Evolutionary conservation across 345 rosid species (phyloP).

Genomic region (Aquilaria sinensis): DNA sequence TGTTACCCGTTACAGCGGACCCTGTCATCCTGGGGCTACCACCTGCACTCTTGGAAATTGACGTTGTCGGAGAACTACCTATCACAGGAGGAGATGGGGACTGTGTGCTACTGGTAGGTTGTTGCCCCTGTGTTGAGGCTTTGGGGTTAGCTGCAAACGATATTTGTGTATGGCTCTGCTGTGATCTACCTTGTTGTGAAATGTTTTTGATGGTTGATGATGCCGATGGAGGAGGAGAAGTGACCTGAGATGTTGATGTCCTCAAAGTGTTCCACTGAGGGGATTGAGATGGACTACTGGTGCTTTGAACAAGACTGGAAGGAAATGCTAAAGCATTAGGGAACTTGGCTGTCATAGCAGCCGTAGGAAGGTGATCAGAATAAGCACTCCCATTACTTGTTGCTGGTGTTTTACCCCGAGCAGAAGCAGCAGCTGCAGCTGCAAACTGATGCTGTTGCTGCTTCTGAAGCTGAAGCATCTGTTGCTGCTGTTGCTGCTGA

Average conservation of each 20-base stretch:
- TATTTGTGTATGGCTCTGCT: constrained; percentile 60
- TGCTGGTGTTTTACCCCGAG: constrained; percentile 55
- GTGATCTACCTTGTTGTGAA: constrained; percentile 63
- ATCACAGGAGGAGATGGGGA: constrained; percentile 57
- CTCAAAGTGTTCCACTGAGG: constrained; percentile 79
- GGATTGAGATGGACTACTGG: constrained; percentile 54
- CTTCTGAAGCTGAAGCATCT: constrained; percentile 68
- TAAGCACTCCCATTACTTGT: constrained; percentile 58
- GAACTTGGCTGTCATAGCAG: constrained; percentile 55
- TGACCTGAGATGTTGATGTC: constrained; percentile 43
- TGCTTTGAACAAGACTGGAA: constrained; percentile 67
- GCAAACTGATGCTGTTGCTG: constrained; percentile 28
- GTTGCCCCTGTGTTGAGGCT: constrained; percentile 49
- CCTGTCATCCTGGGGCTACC: constrained; percentile 85
- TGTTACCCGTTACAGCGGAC: constrained; percentile 53
- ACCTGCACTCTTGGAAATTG: constrained; percentile 76
- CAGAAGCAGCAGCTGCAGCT: constrained; percentile 46
- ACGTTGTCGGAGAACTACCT: constrained; percentile 81
- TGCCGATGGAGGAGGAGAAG: constrained; percentile 51
- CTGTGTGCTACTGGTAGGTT: constrained; percentile 45
- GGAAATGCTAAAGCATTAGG: constrained; percentile 52
- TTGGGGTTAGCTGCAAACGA: constrained; percentile 78
- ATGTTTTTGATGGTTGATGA: constrained; percentile 51
- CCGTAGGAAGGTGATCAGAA: constrained; percentile 49
- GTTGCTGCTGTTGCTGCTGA: constrained; percentile 51